Evolutionary conservation across 345 rosid genomes (phyloP).

Genomic region (Psidium friedrichsthalianum): DNA sequence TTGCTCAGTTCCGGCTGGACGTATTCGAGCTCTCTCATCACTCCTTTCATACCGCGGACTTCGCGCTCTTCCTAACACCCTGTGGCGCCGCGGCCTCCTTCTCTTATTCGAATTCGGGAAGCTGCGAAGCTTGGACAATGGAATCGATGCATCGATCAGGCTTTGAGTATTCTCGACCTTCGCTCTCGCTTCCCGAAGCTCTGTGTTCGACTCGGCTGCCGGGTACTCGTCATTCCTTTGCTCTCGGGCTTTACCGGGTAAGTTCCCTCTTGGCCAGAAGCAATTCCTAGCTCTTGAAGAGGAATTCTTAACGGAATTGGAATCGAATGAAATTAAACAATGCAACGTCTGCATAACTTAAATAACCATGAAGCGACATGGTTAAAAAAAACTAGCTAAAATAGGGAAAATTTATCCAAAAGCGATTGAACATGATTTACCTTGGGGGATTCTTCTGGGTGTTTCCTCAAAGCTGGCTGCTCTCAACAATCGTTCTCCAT

Average conservation of each 20-base stretch:
- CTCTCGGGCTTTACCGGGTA: slow-evolving; percentile 37
- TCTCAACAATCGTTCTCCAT: slow-evolving; percentile 38
- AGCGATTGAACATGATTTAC: slow-evolving; percentile 14
- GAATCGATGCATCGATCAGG: slow-evolving; percentile 29
- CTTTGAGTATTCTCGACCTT: slow-evolving; percentile 34
- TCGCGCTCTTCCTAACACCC: neutral
- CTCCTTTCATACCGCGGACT: slow-evolving; percentile 18
- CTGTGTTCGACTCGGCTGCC: slow-evolving; percentile 41
- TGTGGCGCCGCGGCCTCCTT: slow-evolving; percentile 9
- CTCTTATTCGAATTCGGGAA: slow-evolving; percentile 16
- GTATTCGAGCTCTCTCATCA: slow-evolving; percentile 39
- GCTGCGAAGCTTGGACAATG: slow-evolving; percentile 10
- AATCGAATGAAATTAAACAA: neutral
- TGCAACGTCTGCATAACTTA: neutral
- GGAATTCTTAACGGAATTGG: slow-evolving; percentile 10
- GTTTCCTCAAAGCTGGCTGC: slow-evolving; percentile 16
- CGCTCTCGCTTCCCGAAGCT: slow-evolving; percentile 31
- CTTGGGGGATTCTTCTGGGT: slow-evolving; percentile 34
- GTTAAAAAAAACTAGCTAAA: neutral
- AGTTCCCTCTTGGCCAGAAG: slow-evolving; percentile 44
- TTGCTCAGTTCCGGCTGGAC: slow-evolving; percentile 60
- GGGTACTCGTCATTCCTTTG: slow-evolving; percentile 30
- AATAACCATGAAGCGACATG: neutral
- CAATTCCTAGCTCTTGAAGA: slow-evolving; percentile 45
- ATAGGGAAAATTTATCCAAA: neutral